Evolutionary conservation across 129 eudicot species (phyloP), one percentile per base, ranked within the genome.

Genomic region (Escallonia herrerae): DNA sequence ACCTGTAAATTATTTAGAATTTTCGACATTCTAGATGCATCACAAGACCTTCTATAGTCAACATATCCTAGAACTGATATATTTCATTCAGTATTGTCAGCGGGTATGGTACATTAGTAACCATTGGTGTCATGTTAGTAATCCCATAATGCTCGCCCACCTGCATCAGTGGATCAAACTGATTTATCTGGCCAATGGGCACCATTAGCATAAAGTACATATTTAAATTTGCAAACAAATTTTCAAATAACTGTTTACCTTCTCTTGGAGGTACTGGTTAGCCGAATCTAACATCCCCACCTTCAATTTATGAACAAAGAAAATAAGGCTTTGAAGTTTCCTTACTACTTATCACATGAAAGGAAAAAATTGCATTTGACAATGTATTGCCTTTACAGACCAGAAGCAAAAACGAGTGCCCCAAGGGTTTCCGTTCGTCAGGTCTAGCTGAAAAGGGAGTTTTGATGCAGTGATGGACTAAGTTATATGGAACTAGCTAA

Each of bases 51-150:
- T 46, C 6, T 9, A 46, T 9, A 46, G 50, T 46, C 6, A 1
- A 46, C 50, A 46, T 79, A 58, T 63, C 66, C 62, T 60, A 81
- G 77, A 73, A 83, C 75, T 86, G 90, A 78, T 74, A 86, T 67
- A 83, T 74, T 56, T 83, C 86, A 73, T 74, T 81, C 44, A 79
- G 86, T 83, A 83, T 56, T 65, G 82, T 87, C 56, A 81, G 88
- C 60, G 87, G 80, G 54, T 66, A 79, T 43, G 78, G 62, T 67
- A 76, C 47, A 79, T 81, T 84, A 77, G 83, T 83, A 37, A 69
- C 70, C 47, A 69, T 64, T n/a, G 90, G 90, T 65, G 72, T 82
- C 48, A 68, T 71, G 61, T 72, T 64, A 52, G 43, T 65, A 59
- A 78, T 63, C 59, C 71, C 79, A 73, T 72, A 77, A 15, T 86